Percentiles rank a stretch among this genome's conserved stretches.
phyloP scores from a whole-genome alignment of 768 basidiomycete species.

The Suillus variegatus region DNA sequence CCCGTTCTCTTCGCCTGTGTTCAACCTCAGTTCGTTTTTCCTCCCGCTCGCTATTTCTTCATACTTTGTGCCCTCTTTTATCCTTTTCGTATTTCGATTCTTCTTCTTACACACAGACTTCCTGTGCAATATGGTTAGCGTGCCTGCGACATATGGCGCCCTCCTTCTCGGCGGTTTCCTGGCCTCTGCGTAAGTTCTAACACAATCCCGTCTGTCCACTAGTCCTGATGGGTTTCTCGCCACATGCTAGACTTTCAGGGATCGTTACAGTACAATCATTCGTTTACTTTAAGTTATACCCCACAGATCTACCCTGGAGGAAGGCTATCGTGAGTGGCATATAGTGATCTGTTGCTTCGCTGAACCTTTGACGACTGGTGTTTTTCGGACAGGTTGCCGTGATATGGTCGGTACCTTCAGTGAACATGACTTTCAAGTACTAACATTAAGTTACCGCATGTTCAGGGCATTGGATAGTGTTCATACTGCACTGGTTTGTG shows the following conservation, averaged over 20 bases:
- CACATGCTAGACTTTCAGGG: slow-evolving; percentile 26
- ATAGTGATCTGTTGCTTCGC: background rate
- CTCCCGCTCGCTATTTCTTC: slow-evolving; percentile 1
- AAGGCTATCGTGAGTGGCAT: slow-evolving; percentile 25
- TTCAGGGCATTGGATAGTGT: slow-evolving; percentile 36
- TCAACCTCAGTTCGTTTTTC: background rate
- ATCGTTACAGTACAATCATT: slow-evolving; percentile 28
- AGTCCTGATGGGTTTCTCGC: background rate
- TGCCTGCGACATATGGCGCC: slow-evolving; percentile 28
- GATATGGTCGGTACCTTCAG: slow-evolving; percentile 23
- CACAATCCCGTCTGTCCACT: background rate
- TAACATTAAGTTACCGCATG: background rate
- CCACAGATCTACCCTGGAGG: slow-evolving; percentile 19
- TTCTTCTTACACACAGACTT: background rate
- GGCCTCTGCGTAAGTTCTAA: slow-evolving; percentile 25
- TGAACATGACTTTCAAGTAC: background rate
- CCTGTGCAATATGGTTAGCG: slow-evolving; percentile 7
- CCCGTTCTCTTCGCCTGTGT: background rate
- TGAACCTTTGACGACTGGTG: background rate
- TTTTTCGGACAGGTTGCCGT: slow-evolving; percentile 22
- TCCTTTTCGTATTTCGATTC: background rate
- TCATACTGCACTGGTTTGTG: slow-evolving; percentile 43
- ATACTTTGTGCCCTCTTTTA: background rate
- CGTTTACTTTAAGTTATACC: slow-evolving; percentile 32
- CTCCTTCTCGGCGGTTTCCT: slow-evolving; percentile 31